Evolutionary conservation across 768 basidiomycete species (phyloP).

Genomic region (Lactarius psammicola): DNA sequence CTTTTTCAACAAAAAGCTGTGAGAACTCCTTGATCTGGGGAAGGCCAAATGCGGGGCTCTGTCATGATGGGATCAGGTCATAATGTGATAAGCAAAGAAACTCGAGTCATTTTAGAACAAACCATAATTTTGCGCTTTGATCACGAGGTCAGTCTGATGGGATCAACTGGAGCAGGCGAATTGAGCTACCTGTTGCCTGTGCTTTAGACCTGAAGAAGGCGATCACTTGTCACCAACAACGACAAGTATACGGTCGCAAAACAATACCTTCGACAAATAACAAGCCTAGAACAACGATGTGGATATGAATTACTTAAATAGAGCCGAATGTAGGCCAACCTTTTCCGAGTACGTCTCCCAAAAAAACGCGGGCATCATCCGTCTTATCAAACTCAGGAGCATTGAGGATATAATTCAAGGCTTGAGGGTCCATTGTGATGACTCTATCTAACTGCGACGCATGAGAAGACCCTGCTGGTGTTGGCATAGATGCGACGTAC

Average conservation of each 20-base stretch:
- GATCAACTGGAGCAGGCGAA: background rate
- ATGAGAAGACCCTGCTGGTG: background rate
- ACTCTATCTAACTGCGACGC: conserved; percentile 4
- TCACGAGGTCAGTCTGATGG: background rate
- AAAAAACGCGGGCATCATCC: background rate
- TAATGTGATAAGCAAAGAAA: background rate
- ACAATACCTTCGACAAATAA: conserved; percentile 21
- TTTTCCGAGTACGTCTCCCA: conserved; percentile 11
- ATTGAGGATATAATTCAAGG: conserved; percentile 19
- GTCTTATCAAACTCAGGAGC: conserved; percentile 24
- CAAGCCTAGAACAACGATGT: conserved; percentile 11
- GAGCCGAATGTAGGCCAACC: conserved; percentile 6
- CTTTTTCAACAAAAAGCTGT: conserved; percentile 24
- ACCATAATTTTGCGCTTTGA: conserved; percentile 24
- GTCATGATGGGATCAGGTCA: background rate
- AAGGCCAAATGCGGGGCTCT: conserved; percentile 25
- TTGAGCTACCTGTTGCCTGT: conserved; percentile 20
- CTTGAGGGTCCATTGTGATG: conserved; percentile 12
- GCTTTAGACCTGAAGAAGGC: conserved; percentile 10
- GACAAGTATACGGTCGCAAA: background rate
- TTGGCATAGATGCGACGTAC: background rate
- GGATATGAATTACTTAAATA: background rate
- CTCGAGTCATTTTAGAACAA: background rate
- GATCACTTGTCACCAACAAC: background rate
- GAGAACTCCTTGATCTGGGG: conserved; percentile 19